Evolutionary conservation across 169 alveolate genomes (phyloP).

Genomic region (Eimeria mitis): DNA sequence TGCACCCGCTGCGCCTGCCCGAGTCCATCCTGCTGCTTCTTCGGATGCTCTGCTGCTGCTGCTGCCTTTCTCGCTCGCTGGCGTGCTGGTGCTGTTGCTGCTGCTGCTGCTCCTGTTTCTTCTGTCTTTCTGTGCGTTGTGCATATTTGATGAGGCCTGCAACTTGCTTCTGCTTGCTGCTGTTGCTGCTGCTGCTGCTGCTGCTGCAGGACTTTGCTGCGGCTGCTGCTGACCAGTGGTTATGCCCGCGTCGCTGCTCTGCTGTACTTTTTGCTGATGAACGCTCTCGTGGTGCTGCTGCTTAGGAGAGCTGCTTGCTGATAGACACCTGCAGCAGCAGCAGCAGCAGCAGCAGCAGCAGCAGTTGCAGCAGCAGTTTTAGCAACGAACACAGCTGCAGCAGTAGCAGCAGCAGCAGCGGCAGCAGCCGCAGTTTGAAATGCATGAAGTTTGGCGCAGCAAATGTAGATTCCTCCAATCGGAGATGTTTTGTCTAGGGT

Average conservation of each 20-base stretch:
- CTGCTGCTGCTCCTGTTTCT: not conserved
- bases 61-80: not conserved
- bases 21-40: too few species aligned
- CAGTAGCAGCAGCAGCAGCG: not conserved
- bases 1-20: not conserved
- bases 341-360: conserved; percentile 46
- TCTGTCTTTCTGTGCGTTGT: not conserved
- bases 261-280: not conserved
- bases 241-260: conserved; percentile 3
- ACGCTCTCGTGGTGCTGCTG: conserved; percentile 43
- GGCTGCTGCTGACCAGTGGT: conserved; percentile 27
- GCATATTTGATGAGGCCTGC: not conserved
- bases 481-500: not conserved
- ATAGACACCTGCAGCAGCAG: conserved; percentile 28
- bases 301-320: conserved; percentile 25
- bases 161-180: not conserved
- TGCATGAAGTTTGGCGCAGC: not conserved
- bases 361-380: not conserved
- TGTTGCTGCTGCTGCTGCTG: conserved; percentile 20
- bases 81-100: not conserved
- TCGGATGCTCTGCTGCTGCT: conserved; percentile 12
- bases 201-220: conserved; percentile 45
- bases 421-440: not conserved
- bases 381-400: not conserved
- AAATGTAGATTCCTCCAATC: not conserved